These are phyloP conservation scores for Ziziphus jujuba DNA, from an alignment of 306 rosid species.

Conservation along the genomic window DNA sequence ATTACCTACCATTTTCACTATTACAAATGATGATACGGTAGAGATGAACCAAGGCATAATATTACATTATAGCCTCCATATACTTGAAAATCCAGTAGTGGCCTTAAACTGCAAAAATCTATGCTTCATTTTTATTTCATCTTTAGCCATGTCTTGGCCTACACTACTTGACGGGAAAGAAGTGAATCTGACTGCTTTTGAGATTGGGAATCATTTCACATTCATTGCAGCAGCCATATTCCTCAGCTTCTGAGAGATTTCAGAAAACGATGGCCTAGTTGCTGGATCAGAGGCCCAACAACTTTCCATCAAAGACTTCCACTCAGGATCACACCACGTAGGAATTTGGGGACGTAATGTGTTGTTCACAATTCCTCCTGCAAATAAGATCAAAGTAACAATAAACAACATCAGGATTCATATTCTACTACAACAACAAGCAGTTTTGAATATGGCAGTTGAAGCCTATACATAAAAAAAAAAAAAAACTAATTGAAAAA, in stretches of 20 bases:
- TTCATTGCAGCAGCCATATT: constrained; percentile 95
- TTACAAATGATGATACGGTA: constrained; percentile 30
- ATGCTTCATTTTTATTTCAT: constrained; percentile 49
- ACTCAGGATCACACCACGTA: constrained; percentile 98
- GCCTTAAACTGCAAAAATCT: constrained; percentile 43
- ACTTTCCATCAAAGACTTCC: constrained; percentile 96
- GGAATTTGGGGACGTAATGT: constrained; percentile 87
- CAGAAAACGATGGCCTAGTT: constrained; percentile 86
- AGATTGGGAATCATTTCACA: constrained; percentile 57
- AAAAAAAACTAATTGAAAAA: not conserved
- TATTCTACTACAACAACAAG: not conserved
- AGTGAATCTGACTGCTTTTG: constrained; percentile 26
- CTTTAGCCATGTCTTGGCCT: constrained; percentile 40
- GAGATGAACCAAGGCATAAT: constrained; percentile 44
- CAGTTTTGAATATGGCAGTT: not conserved
- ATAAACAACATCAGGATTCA: constrained; percentile 12
- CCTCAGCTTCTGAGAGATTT: constrained; percentile 94
- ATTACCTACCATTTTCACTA: constrained; percentile 30
- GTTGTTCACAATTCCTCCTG: constrained; percentile 97
- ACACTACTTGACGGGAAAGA: constrained; percentile 36
- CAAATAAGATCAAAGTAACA: constrained; percentile 21
- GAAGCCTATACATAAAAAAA: not conserved
- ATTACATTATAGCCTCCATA: constrained; percentile 44
- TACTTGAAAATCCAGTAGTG: constrained; percentile 40
- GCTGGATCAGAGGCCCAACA: constrained; percentile 91